phyloP scores from a whole-genome alignment of 805 yeast genomes.

The Blastobotrys chiropterorum region DNA sequence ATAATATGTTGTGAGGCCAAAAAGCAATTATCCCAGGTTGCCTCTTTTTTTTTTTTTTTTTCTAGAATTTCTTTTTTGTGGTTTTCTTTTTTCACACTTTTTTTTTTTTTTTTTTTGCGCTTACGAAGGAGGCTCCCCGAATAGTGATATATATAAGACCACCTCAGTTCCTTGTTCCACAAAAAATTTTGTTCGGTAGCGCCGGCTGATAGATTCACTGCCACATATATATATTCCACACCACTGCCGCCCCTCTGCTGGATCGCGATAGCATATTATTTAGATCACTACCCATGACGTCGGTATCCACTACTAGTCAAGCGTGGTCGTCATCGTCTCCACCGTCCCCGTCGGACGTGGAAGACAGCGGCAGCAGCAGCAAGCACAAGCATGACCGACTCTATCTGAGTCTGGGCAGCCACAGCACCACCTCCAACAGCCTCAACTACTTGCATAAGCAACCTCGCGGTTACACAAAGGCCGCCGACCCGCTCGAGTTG shows the following conservation, averaged over 20 bases:
- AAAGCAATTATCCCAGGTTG: not conserved
- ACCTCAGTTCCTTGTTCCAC: not conserved
- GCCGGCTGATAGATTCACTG: not conserved
- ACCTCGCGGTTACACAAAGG: not conserved
- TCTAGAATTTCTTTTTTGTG: not conserved
- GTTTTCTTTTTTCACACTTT: not conserved
- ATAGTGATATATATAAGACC: not conserved
- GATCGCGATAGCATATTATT: not conserved
- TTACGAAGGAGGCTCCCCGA: not conserved
- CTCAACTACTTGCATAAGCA: not conserved
- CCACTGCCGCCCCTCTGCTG: too few relatives aligned
- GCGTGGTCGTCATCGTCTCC: not conserved
- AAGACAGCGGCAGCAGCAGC: slow-evolving; percentile 1
- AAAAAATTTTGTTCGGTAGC: not conserved
- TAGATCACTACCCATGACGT: not conserved
- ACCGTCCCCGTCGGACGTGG: too few relatives aligned
- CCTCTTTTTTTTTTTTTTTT: not conserved
- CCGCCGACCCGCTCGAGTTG: not conserved
- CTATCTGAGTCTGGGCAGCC: not conserved
- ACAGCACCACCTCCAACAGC: not conserved
- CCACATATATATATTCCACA: not conserved
- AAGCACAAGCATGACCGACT: not conserved
- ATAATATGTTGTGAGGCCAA: not conserved
- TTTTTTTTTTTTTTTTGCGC: not conserved
- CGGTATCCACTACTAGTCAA: not conserved